Conservation (phyloP, 1,284 basidiomycete genomes). For the Coniferiporia sulphurascens region DNA sequence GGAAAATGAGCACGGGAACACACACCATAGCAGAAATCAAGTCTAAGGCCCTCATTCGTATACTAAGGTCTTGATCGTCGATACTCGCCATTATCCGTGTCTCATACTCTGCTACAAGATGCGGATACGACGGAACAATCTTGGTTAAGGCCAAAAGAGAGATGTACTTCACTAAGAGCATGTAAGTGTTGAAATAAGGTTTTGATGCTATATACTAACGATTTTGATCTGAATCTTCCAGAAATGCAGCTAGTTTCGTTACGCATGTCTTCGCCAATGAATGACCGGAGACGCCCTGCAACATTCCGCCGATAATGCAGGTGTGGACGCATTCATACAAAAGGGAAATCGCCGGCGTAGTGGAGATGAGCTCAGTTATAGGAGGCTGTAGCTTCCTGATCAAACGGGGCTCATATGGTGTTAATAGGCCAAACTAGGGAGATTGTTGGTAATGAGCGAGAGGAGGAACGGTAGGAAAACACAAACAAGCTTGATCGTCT, state of each 20-base stretch:
- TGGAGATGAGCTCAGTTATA: constrained; percentile 92
- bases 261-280: constrained; percentile 85
- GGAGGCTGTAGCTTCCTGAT: constrained; percentile 93
- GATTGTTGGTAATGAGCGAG: constrained; percentile 83
- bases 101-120: constrained; percentile 89
- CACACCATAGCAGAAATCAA: constrained; percentile 89
- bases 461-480: constrained; percentile 1
- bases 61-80: constrained; percentile 92
- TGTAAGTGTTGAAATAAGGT: neutral
- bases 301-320: constrained; percentile 96
- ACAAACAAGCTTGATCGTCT: constrained; percentile 85
- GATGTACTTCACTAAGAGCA: constrained; percentile 84
- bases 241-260: constrained; percentile 89
- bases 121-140: constrained; percentile 89
- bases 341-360: constrained; percentile 92
- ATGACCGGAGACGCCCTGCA: constrained; percentile 76
- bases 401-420: constrained; percentile 88
- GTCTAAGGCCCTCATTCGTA: constrained; percentile 92
- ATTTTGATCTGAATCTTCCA: constrained; percentile 94
- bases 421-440: constrained; percentile 81
- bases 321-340: constrained; percentile 98
- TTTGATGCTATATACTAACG: constrained; percentile 41
- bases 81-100: constrained; percentile 88
- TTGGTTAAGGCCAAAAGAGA: constrained; percentile 92
- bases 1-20: constrained; percentile 1